Base-by-base conservation (phyloP, 192 early-diverging fungal genomes). In the Haplosporangium gracile region DNA sequence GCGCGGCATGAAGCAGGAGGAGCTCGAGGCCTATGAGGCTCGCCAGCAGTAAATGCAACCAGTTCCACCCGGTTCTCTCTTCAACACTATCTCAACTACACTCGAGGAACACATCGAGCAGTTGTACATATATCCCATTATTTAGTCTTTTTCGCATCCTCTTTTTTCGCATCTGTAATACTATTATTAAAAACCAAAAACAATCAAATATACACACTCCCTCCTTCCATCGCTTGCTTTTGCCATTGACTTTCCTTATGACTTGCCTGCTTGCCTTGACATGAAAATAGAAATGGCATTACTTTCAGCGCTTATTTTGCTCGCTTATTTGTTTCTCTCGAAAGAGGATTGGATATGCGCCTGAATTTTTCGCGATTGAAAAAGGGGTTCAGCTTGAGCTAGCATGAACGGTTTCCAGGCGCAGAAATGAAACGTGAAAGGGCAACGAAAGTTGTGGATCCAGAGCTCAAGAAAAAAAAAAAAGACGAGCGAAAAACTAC, bases 81-180 rank as follows among this genome's bases (percentile, higher is more conserved):
- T 18, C 20, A 22, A 4, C 34, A 40, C 40, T 22, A 43, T 42
- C 70, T 42, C 70, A 42, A 71, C 70, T 71, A 38, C 39, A 71
- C 70, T 71, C 22, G 36, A 42, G 32, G 6, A 51, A 3, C 49
- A 24, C 29, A 68, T 32, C 45, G 73, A 39, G 71, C 20, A 16
- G 49, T 74, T 80, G 78, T 80, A 80, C 55, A 63, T 68, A 78
- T 78, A 78, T 70, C 77, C 57, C 77, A 69, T 43, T 72, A 38
- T 24, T 51, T 72, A 72, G 70, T 57, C 34, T 22, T 26, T 72
- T 42, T 70, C 68, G 26, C 11, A 47, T 69, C n/a, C 63, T 63
- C 2, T 63, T 11, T 32, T 26, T 63, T 65, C 13, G 60, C 60
- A 65, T 65, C 26, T 65, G 60, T 65, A 65, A 70, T 72, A 79